These are phyloP conservation scores for Fusarium musae DNA, from an alignment of 2,329 filamentous ascomycete species.

Conservation along the genomic window DNA sequence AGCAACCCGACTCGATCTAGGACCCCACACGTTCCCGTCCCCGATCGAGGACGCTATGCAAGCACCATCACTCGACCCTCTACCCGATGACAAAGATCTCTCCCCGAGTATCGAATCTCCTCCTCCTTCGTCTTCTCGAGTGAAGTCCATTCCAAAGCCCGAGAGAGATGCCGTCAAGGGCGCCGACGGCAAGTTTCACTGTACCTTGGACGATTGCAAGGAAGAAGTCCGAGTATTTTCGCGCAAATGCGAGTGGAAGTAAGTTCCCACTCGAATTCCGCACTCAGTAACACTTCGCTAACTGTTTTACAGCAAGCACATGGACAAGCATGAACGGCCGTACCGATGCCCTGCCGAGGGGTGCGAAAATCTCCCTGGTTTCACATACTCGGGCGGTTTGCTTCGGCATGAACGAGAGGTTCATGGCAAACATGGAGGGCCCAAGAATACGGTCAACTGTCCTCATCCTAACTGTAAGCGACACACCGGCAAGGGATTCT, in stretches of 20 bases:
- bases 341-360: constrained; percentile 86
- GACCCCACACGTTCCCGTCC: constrained; percentile 48
- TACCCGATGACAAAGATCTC: constrained; percentile 50
- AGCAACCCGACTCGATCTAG: constrained; percentile 53
- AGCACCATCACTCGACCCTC: constrained; percentile 47
- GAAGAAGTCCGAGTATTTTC: constrained; percentile 74
- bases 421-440: constrained; percentile 88
- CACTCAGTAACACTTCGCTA: constrained; percentile 31
- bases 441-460: constrained; percentile 88
- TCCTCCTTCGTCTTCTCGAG: constrained; percentile 51
- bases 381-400: constrained; percentile 93
- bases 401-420: constrained; percentile 93
- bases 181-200: constrained; percentile 79
- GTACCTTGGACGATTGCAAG: constrained; percentile 75
- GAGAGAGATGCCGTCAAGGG: constrained; percentile 70
- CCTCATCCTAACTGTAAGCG: constrained; percentile 90
- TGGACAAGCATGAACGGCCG: constrained; percentile 96
- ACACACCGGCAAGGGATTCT: constrained; percentile 88
- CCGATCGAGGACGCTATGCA: constrained; percentile 49
- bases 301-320: constrained; percentile 78
- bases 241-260: constrained; percentile 95
- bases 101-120: constrained; percentile 49
- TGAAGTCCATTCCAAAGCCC: constrained; percentile 68
- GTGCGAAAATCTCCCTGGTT: constrained; percentile 91
- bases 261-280: constrained; percentile 56